Base-by-base conservation (phyloP, 305 asterid genomes). In the Caryopteris hybrid region DNA sequence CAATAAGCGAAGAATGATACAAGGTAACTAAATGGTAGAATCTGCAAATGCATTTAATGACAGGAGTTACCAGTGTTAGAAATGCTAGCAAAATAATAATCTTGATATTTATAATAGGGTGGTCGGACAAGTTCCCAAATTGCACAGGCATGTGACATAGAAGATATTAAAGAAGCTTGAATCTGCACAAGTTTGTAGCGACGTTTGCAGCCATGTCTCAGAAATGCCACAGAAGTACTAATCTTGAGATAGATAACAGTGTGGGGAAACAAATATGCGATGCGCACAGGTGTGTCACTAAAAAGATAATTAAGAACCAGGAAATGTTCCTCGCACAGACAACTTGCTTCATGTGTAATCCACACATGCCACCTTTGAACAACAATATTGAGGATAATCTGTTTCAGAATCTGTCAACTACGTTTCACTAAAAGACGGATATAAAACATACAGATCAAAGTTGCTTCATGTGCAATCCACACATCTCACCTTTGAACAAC, bases 221-320 rank as follows among this genome's bases (percentile, higher is more conserved):
- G 47, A 46, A 72, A 65, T 73, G 62, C 63, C 48, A 56, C 69
- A 2, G 48, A 66, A 66, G 33, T 60, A 20, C 25, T 59, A 41
- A 31, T 34, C 41, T 33, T 31, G 25, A 58, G 39, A 66, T 65
- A 9, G 25, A 64, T 38, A 31, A 27, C 7, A 6, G 62, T 21
- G 52, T 41, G 21, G 20, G 38, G 70, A 38, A 7, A 34, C 65
- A 7, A 42, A 16, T 21, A 39, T 20, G 22, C 21, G 9, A 20
- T 8, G 20, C 43, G 53, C 43, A 55, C 48, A 66, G 10, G 18
- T 54, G 42, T 41, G 23, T 7, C 21, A 50, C 25, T 17, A 14
- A 31, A 50, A 54, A 43, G 50, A 43, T 23, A 12, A 55, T 74
- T 43, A 53, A 54, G 45, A 63, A 23, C 11, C 59, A 27, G 38